A percentile compares a stretch with the other conserved stretches of the same genome.
phyloP scores from a whole-genome alignment of 768 basidiomycete species.

The Boletus speciosus region DNA sequence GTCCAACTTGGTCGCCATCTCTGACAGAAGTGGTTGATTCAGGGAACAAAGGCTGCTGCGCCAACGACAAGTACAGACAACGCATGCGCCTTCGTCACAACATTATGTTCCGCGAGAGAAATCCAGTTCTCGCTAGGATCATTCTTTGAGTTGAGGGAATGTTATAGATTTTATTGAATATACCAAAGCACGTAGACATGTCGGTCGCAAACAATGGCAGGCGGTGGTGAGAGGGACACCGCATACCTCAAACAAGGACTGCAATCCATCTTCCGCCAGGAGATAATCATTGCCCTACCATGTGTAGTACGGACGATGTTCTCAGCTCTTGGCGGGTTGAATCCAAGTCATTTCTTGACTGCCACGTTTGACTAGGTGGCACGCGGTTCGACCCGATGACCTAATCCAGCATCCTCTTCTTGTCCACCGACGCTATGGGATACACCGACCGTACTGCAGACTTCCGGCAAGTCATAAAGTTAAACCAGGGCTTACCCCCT shows the following conservation, averaged over 20 bases:
- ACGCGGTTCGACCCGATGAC: constrained; percentile 2
- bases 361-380: not conserved
- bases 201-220: constrained; percentile 58
- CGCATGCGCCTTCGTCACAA: constrained; percentile 41
- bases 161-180: constrained; percentile 19
- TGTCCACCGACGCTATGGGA: constrained; percentile 42
- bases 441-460: constrained; percentile 58
- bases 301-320: constrained; percentile 17
- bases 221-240: constrained; percentile 47
- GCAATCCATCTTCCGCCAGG: constrained; percentile 34
- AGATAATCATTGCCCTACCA: constrained; percentile 17
- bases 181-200: constrained; percentile 7
- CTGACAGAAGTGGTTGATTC: not conserved
- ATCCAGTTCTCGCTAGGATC: constrained; percentile 13
- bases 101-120: constrained; percentile 13
- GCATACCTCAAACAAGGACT: constrained; percentile 76
- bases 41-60: constrained; percentile 51
- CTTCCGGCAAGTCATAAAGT: constrained; percentile 51
- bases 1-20: constrained; percentile 21
- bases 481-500: constrained; percentile 41
- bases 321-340: constrained; percentile 23
- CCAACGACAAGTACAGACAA: constrained; percentile 53
- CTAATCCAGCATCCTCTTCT: not conserved
- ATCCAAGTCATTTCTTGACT: not conserved
- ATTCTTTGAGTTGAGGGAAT: constrained; percentile 15